These are phyloP conservation scores for Lasiosphaeria miniovina DNA, from an alignment of 495 filamentous ascomycete species.

Conservation along the genomic window DNA sequence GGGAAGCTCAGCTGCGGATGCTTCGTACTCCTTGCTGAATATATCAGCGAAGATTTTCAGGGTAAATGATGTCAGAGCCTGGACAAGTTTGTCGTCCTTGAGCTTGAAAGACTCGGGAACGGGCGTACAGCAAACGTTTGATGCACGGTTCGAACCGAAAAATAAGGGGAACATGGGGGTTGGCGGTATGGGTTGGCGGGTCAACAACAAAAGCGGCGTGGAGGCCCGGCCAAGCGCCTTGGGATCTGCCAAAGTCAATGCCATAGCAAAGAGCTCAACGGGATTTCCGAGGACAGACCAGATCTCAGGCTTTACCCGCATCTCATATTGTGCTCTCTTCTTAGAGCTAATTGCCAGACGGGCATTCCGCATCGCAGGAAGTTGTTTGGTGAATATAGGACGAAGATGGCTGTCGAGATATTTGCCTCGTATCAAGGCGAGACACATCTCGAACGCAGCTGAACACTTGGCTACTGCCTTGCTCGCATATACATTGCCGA, in stretches of 20 bases:
- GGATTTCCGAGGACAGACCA: conserved; percentile 62
- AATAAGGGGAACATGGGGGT: conserved; percentile 71
- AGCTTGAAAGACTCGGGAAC: conserved; percentile 40
- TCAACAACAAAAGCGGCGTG: conserved; percentile 68
- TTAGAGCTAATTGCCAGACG: conserved; percentile 77
- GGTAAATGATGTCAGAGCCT: conserved; percentile 64
- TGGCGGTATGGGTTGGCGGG: conserved; percentile 59
- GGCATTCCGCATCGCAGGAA: conserved; percentile 87
- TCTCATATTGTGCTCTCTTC: conserved; percentile 67
- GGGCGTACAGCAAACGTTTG: conserved; percentile 50
- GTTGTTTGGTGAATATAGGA: conserved; percentile 67
- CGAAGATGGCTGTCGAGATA: conserved; percentile 71
- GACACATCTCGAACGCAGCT: conserved; percentile 83
- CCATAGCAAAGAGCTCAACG: conserved; percentile 57
- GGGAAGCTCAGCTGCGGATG: conserved; percentile 60
- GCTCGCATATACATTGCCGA: conserved; percentile 56
- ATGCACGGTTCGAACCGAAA: conserved; percentile 58
- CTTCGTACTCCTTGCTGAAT: conserved; percentile 81
- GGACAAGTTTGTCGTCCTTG: conserved; percentile 34
- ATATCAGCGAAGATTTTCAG: conserved; percentile 76
- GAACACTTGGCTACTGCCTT: conserved; percentile 85
- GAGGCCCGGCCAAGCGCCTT: conserved; percentile 58
- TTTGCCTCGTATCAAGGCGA: conserved; percentile 61
- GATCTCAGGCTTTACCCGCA: conserved; percentile 73
- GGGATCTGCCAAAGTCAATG: conserved; percentile 59